These are phyloP conservation scores for Aquilaria sinensis DNA, from an alignment of 345 rosid genomes.

Conservation along the genomic window DNA sequence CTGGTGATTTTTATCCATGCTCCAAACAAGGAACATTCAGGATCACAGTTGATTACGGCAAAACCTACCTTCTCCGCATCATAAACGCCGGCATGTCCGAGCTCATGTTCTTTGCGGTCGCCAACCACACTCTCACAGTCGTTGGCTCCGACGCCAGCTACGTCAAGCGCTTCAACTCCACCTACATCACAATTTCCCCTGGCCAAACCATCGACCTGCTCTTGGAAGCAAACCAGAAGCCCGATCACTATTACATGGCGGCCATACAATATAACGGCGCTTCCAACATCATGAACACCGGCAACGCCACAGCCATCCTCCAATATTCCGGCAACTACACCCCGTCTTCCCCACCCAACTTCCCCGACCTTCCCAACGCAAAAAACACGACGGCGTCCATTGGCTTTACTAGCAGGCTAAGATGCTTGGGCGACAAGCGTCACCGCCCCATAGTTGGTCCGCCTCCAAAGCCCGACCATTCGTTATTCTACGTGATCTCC, in stretches of 20 bases:
- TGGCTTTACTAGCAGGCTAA: neutral
- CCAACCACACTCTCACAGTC: constrained; percentile 23
- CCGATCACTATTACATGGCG: constrained; percentile 26
- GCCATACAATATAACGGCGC: neutral
- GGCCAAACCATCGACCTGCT: constrained; percentile 34
- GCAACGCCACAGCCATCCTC: constrained; percentile 30
- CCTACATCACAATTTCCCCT: constrained; percentile 19
- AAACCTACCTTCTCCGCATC: constrained; percentile 25
- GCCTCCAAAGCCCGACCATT: constrained; percentile 7
- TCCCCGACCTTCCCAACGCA: constrained; percentile 10
- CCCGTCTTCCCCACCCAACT: neutral
- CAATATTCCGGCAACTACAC: constrained; percentile 17
- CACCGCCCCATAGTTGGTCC: constrained; percentile 16
- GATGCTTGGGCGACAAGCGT: constrained; percentile 8
- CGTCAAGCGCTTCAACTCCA: constrained; percentile 12
- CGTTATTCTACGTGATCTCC: constrained; percentile 13
- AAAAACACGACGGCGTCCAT: constrained; percentile 5
- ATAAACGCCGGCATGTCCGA: constrained; percentile 18
- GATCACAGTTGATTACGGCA: constrained; percentile 13
- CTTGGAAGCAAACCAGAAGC: constrained; percentile 16
- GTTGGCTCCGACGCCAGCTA: constrained; percentile 30
- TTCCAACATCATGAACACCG: neutral
- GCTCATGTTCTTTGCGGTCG: constrained; percentile 20
- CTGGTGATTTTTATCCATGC: constrained; percentile 22
- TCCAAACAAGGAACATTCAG: constrained; percentile 19